These are phyloP conservation scores for Beauveria sp. DNA, from an alignment of 2,329 filamentous ascomycete species.

Conservation along the genomic window DNA sequence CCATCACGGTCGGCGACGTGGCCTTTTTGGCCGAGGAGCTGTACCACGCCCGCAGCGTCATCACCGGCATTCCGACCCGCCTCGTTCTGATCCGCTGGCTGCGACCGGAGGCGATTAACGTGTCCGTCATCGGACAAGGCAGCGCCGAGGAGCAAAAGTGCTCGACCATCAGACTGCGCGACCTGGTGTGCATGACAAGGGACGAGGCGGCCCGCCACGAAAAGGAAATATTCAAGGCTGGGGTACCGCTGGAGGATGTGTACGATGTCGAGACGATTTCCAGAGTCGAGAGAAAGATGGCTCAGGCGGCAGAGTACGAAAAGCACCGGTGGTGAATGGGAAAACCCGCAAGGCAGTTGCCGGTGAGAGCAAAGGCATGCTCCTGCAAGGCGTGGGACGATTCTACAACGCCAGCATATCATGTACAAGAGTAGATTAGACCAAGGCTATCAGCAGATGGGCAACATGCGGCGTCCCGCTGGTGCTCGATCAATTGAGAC, in stretches of 20 bases:
- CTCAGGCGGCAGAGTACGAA: constrained; percentile 59
- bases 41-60: constrained; percentile 70
- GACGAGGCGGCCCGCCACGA: constrained; percentile 80
- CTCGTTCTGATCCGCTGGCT: constrained; percentile 77
- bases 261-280: constrained; percentile 64
- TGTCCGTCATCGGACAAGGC: constrained; percentile 52
- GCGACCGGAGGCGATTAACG: constrained; percentile 52
- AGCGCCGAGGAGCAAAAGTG: constrained; percentile 69
- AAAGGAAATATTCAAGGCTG: constrained; percentile 65
- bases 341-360: background rate
- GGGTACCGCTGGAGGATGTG: constrained; percentile 59
- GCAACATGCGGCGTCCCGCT: background rate
- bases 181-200: constrained; percentile 87
- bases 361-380: background rate
- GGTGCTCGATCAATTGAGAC: background rate
- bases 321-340: constrained; percentile 32
- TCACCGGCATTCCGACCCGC: constrained; percentile 75
- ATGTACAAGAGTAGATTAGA: constrained; percentile 1
- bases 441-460: background rate
- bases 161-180: constrained; percentile 58
- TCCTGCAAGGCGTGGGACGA: background rate
- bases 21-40: constrained; percentile 87
- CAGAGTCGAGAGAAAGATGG: constrained; percentile 57
- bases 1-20: constrained; percentile 71
- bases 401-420: background rate